These are phyloP conservation scores for Saprolegnia parasitica DNA, from an alignment of 352 stramenopile species.

Conservation along the genomic window DNA sequence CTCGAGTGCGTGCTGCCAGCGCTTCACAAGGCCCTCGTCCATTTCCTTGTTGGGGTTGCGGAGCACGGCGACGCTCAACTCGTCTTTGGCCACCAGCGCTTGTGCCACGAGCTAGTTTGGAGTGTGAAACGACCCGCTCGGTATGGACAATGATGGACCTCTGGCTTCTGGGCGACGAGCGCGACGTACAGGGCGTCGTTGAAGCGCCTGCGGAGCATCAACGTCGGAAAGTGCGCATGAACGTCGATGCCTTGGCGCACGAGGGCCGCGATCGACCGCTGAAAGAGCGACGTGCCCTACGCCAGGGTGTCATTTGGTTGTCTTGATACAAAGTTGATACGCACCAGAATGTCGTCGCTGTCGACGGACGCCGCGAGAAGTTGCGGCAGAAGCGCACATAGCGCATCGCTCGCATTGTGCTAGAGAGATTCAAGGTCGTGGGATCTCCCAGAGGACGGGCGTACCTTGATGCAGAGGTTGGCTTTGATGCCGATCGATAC, in stretches of 20 bases:
- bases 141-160: conserved; percentile 31
- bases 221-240: conserved; percentile 26
- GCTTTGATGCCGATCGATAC: conserved; percentile 44
- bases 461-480: conserved; percentile 66
- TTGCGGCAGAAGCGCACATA: conserved; percentile 38
- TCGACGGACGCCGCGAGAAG: conserved; percentile 36
- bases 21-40: neutral
- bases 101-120: conserved; percentile 31
- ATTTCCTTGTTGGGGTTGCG: conserved; percentile 28
- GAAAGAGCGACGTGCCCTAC: conserved; percentile 56
- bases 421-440: neutral
- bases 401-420: conserved; percentile 33
- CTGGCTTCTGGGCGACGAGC: conserved; percentile 42
- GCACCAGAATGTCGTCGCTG: conserved; percentile 45
- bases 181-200: conserved; percentile 56
- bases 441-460: neutral
- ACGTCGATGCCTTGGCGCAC: conserved; percentile 34
- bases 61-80: conserved; percentile 34
- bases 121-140: neutral
- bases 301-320: neutral
- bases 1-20: neutral
- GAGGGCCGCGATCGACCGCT: conserved; percentile 47
- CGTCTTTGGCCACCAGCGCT: conserved; percentile 31
- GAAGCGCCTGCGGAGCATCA: conserved; percentile 31
- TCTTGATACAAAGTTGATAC: conserved; percentile 13